Conservation (phyloP, 1,139 yeast species). For the Blastobotrys buckinghamii region DNA sequence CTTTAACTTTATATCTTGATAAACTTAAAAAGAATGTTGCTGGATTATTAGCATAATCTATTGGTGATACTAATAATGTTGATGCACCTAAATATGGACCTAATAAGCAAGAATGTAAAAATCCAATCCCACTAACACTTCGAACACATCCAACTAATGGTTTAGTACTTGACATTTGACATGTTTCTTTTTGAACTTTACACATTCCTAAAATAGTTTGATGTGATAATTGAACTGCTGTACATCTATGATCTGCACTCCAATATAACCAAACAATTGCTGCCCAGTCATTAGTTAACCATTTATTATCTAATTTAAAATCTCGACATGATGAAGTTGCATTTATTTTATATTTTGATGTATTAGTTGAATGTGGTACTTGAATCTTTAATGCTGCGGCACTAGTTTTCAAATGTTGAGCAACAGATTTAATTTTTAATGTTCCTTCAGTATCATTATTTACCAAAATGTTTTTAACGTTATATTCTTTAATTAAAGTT, state of each 20-base stretch:
- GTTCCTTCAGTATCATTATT: conserved; percentile 67
- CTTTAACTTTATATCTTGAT: conserved; percentile 76
- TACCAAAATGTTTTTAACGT: conserved; percentile 65
- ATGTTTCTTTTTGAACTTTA: conserved; percentile 86
- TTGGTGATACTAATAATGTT: conserved; percentile 73
- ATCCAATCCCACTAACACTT: conserved; percentile 81
- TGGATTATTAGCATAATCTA: conserved; percentile 74
- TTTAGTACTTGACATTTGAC: conserved; percentile 66
- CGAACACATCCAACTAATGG: conserved; percentile 85
- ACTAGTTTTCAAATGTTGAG: conserved; percentile 55
- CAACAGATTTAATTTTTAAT: conserved; percentile 62
- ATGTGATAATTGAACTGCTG: conserved; percentile 62
- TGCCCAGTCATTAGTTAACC: conserved; percentile 27
- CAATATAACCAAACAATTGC: conserved; percentile 64
- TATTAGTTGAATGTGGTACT: conserved; percentile 58
- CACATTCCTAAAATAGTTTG: conserved; percentile 68
- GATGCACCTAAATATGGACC: conserved; percentile 87
- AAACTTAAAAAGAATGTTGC: conserved; percentile 63
- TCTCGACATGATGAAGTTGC: conserved; percentile 44
- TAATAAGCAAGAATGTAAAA: conserved; percentile 70
- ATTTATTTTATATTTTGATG: conserved; percentile 59
- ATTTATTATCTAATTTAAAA: conserved; percentile 25
- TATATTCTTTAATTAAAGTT: conserved; percentile 62
- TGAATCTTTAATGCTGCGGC: conserved; percentile 39
- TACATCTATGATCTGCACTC: conserved; percentile 66